A percentile compares a stretch with the other conserved stretches of the same genome.
Evolutionary conservation across 768 basidiomycete genomes (phyloP).

Genomic region (Austroboletus eburneus): DNA sequence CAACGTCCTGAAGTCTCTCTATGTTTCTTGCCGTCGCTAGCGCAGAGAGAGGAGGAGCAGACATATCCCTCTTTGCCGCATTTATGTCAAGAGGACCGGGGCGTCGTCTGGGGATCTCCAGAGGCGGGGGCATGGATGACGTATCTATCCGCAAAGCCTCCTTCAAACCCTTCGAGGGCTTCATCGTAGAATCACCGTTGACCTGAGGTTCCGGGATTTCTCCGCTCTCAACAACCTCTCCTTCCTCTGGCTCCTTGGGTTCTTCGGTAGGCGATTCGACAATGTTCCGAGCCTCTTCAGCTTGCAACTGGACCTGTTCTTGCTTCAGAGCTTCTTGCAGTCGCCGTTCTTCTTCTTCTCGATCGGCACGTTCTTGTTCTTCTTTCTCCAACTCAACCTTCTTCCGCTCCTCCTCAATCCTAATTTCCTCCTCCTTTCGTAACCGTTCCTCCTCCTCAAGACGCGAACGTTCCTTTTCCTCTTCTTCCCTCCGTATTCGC

Average conservation of each 20-base stretch:
- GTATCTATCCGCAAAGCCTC: constrained; percentile 68
- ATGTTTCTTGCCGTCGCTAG: constrained; percentile 83
- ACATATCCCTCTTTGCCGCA: constrained; percentile 39
- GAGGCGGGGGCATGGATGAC: constrained; percentile 37
- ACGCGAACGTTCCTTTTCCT: constrained; percentile 35
- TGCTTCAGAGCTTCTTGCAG: constrained; percentile 17
- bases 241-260: constrained; percentile 41
- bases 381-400: constrained; percentile 36
- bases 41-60: constrained; percentile 44
- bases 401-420: constrained; percentile 29
- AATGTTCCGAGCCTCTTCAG: constrained; percentile 33
- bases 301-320: constrained; percentile 31
- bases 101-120: constrained; percentile 42
- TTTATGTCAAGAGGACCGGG: constrained; percentile 75
- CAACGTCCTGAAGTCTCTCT: constrained; percentile 69
- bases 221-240: constrained; percentile 32
- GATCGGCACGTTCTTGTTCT: constrained; percentile 39
- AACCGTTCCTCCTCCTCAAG: constrained; percentile 35
- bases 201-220: constrained; percentile 25
- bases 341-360: constrained; percentile 31
- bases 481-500: constrained; percentile 33
- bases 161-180: constrained; percentile 35
- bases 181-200: constrained; percentile 40
- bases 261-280: constrained; percentile 40
- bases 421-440: constrained; percentile 23